Evolutionary conservation across 1,284 basidiomycete genomes (phyloP).

Genomic region (Farysia itapuensis): DNA sequence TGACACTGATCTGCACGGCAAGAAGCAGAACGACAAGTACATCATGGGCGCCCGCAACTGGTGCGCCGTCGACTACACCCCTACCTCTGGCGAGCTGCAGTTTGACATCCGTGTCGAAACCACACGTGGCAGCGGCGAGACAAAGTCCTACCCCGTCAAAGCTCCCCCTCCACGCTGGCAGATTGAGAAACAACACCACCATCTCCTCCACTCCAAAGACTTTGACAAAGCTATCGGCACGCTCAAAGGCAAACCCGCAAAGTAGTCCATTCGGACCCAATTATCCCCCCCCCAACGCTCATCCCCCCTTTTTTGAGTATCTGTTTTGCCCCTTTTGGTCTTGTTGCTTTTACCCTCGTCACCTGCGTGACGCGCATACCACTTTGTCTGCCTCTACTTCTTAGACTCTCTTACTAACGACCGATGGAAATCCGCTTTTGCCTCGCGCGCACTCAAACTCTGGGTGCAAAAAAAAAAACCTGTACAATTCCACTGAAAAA

Average conservation of each 20-base stretch:
- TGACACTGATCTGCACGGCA: conserved; percentile 74
- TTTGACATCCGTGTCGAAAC: conserved; percentile 84
- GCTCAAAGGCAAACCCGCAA: conserved; percentile 2
- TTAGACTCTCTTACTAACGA: too few relatives aligned
- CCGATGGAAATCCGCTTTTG: too few relatives aligned
- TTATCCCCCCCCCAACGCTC: not conserved
- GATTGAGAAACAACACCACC: conserved; percentile 23
- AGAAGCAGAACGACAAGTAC: conserved; percentile 66
- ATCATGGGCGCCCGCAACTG: conserved; percentile 90
- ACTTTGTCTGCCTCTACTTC: too few relatives aligned
- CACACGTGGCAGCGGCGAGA: conserved; percentile 43
- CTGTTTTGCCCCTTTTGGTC: too few relatives aligned
- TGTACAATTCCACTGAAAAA: too few relatives aligned
- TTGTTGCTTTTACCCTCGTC: too few relatives aligned
- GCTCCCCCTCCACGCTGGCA: conserved; percentile 46
- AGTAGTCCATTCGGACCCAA: not conserved
- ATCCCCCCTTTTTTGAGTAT: not conserved
- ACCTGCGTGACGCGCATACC: too few relatives aligned
- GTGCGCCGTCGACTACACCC: conserved; percentile 73
- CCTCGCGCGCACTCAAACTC: too few relatives aligned
- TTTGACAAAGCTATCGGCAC: conserved; percentile 21
- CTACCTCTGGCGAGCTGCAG: conserved; percentile 69
- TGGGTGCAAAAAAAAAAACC: too few relatives aligned
- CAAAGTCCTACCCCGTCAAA: conserved; percentile 48
- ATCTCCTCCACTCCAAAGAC: conserved; percentile 21